Conservation (phyloP, 345 rosid species). For the Populus euphratica region DNA sequence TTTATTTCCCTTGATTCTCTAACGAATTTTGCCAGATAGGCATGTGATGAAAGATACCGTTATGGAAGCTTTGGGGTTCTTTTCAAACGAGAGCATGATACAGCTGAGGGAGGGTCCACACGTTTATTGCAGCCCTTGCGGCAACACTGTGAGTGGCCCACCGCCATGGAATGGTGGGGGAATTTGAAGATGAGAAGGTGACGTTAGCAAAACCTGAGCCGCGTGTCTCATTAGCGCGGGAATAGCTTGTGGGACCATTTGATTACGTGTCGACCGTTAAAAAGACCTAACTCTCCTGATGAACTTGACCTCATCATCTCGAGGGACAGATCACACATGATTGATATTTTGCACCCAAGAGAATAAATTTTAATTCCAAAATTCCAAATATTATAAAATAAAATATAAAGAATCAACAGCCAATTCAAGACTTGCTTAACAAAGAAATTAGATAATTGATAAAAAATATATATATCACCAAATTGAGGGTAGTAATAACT, state of each 20-base stretch:
- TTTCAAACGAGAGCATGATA: not conserved
- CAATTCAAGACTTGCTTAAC: not conserved
- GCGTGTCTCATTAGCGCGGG: conserved; percentile 19
- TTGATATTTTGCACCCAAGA: not conserved
- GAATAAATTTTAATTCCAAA: too few species aligned
- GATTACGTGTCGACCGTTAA: conserved; percentile 41
- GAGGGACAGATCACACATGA: not conserved
- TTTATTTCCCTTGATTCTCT: too few species aligned
- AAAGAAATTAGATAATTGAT: not conserved
- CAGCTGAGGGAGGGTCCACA: not conserved
- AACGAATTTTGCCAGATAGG: too few species aligned
- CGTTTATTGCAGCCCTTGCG: not conserved
- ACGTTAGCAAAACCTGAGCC: conserved; percentile 14
- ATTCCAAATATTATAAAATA: too few species aligned
- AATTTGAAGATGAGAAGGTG: not conserved
- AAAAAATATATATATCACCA: too few species aligned
- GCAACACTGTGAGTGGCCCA: not conserved
- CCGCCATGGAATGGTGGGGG: not conserved
- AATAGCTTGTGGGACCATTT: conserved; percentile 2
- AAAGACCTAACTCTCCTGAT: conserved; percentile 15
- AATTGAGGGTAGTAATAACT: too few species aligned
- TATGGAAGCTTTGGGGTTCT: too few species aligned
- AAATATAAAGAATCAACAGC: too few species aligned
- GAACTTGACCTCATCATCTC: conserved; percentile 21
- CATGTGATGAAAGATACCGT: too few species aligned